Conservation (phyloP, 805 yeast genomes). For the Lachancea meyersii region DNA sequence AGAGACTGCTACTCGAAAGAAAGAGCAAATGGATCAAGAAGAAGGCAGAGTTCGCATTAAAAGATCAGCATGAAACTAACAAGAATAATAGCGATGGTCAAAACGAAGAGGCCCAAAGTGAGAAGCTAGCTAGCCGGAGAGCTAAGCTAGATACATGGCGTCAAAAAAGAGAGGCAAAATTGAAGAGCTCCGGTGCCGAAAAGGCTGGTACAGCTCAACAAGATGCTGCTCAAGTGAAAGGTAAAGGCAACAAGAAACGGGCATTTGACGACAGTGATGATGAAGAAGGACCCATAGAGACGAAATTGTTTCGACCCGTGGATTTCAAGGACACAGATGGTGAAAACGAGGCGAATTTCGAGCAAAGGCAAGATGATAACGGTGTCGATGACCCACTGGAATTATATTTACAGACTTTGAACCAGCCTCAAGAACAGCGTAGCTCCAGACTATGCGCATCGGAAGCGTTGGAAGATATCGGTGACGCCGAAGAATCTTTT, state of each 20-base stretch:
- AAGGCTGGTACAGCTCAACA: no score
- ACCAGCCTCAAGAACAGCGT: constrained; percentile 7
- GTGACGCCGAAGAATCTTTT: constrained; percentile 24
- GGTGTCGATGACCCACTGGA: constrained; percentile 43
- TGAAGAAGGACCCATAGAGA: constrained; percentile 22
- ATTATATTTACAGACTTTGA: constrained; percentile 36
- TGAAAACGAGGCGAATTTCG: not conserved
- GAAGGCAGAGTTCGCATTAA: constrained; percentile 36
- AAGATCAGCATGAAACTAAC: constrained; percentile 13
- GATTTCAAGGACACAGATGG: not conserved
- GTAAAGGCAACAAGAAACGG: constrained; percentile 14
- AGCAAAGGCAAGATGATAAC: not conserved
- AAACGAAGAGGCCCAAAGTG: constrained; percentile 21
- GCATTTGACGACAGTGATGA: constrained; percentile 30
- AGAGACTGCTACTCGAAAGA: constrained; percentile 36
- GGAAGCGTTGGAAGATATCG: constrained; percentile 14
- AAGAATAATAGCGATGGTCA: constrained; percentile 32
- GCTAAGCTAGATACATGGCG: constrained; percentile 1
- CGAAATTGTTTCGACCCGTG: constrained; percentile 20
- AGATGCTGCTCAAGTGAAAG: no score
- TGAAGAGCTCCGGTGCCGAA: not conserved
- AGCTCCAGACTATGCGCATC: constrained; percentile 16
- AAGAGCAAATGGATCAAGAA: constrained; percentile 57
- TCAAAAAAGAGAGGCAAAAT: not conserved
- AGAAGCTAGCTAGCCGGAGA: constrained; percentile 20